A percentile compares a stretch with the other conserved stretches of the same genome.
phyloP scores from a whole-genome alignment of 2,329 filamentous ascomycete species.

The Sporothrix phasma region DNA sequence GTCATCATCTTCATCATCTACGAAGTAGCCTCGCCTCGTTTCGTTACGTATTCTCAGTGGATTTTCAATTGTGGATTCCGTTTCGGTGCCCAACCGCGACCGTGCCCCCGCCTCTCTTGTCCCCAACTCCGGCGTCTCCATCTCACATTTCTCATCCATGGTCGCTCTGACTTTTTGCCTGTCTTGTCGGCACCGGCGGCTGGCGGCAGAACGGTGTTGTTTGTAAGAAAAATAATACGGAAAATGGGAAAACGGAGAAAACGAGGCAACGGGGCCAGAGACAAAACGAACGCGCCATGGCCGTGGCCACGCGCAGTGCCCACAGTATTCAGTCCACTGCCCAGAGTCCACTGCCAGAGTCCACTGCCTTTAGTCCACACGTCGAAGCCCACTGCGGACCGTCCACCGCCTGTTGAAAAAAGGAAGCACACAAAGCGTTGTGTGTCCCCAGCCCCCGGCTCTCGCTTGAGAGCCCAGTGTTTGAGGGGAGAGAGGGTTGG shows the following conservation, averaged over 20 bases:
- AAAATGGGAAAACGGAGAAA: too few relatives aligned
- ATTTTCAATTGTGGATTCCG: too few relatives aligned
- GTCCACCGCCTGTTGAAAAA: not conserved
- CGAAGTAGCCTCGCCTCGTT: not conserved
- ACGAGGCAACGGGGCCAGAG: too few relatives aligned
- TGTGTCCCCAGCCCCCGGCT: not conserved
- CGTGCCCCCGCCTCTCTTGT: too few relatives aligned
- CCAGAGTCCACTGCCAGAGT: not conserved
- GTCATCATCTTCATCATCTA: too few relatives aligned
- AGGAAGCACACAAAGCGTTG: not conserved
- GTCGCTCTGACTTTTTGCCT: too few relatives aligned
- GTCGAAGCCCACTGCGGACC: not conserved
- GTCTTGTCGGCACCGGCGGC: too few relatives aligned
- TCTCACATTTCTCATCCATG: too few relatives aligned
- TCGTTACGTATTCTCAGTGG: not conserved
- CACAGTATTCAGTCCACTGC: not conserved
- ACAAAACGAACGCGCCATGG: not conserved
- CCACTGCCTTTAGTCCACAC: not conserved
- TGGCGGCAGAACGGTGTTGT: too few relatives aligned
- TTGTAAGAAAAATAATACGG: too few relatives aligned
- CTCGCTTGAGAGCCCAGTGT: not conserved
- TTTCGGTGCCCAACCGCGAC: too few relatives aligned
- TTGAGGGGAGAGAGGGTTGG: not conserved
- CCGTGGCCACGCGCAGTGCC: not conserved
- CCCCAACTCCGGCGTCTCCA: too few relatives aligned